Conservation (phyloP, 768 basidiomycete species). For the Mycena pura region DNA sequence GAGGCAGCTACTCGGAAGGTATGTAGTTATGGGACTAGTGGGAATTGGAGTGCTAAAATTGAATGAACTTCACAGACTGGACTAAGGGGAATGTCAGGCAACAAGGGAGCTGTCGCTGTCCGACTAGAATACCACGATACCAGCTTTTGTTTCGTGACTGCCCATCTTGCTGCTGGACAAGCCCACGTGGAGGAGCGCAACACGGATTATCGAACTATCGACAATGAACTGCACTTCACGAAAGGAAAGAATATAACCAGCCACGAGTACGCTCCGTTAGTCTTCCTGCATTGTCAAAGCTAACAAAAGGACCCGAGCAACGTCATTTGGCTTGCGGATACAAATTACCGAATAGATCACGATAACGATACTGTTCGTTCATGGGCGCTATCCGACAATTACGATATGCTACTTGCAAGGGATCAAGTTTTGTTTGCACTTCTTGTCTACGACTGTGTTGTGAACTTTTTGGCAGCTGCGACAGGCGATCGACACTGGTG, state of each 20-base stretch:
- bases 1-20: slow-evolving; percentile 94
- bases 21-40: no score
- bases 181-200: slow-evolving; percentile 89
- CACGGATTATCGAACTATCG: slow-evolving; percentile 89
- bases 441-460: background rate
- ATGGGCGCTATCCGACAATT: slow-evolving; percentile 67
- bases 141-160: slow-evolving; percentile 93
- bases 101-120: slow-evolving; percentile 96
- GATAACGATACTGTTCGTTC: slow-evolving; percentile 81
- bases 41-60: no score
- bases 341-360: slow-evolving; percentile 92
- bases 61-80: slow-evolving; percentile 66
- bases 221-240: slow-evolving; percentile 82
- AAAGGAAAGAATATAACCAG: slow-evolving; percentile 87
- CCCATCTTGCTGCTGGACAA: slow-evolving; percentile 97
- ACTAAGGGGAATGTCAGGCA: slow-evolving; percentile 92
- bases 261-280: slow-evolving; percentile 75
- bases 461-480: slow-evolving; percentile 59
- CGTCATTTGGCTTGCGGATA: slow-evolving; percentile 93
- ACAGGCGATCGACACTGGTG: slow-evolving; percentile 71
- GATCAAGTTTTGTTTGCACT: slow-evolving; percentile 75
- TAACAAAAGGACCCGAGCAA: slow-evolving; percentile 59
- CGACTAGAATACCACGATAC: slow-evolving; percentile 92
- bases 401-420: slow-evolving; percentile 75
- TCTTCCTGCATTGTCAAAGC: background rate